Evolutionary conservation across 169 alveolate genomes (phyloP).

Genomic region (Plasmodium gonderi): DNA sequence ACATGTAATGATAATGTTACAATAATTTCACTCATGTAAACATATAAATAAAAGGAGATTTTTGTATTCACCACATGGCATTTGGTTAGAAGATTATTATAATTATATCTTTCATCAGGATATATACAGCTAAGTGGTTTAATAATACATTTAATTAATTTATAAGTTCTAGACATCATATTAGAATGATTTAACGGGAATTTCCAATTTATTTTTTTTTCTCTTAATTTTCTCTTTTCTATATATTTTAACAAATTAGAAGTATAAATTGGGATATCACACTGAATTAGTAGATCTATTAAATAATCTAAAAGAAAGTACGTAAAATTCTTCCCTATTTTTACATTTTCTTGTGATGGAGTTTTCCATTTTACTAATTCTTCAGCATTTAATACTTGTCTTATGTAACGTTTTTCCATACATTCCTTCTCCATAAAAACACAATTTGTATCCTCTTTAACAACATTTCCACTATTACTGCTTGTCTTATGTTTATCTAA

Average conservation of each 20-base stretch:
- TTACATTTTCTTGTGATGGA: conserved; percentile 44
- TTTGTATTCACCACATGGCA: conserved; percentile 63
- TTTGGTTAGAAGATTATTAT: conserved; percentile 20
- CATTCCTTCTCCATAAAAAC: not conserved
- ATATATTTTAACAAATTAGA: conserved; percentile 47
- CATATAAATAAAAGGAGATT: conserved; percentile 29
- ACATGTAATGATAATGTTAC: conserved; percentile 45
- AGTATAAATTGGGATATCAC: conserved; percentile 30
- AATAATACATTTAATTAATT: conserved; percentile 31
- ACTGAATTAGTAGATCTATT: conserved; percentile 44
- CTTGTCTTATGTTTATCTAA: not conserved
- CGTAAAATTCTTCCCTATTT: conserved; percentile 35
- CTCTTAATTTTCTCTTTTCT: conserved; percentile 48
- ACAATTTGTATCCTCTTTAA: not conserved
- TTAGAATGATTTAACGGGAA: conserved; percentile 43
- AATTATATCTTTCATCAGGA: conserved; percentile 71
- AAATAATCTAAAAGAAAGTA: conserved; percentile 33
- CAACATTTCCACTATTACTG: not conserved
- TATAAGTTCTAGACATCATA: conserved; percentile 56
- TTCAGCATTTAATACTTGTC: not conserved
- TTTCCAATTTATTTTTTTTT: conserved; percentile 26
- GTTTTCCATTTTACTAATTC: conserved; percentile 52
- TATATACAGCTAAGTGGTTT: conserved; percentile 53
- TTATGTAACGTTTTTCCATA: not conserved
- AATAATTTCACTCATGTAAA: conserved; percentile 41